Conservation (phyloP, 148 eudicot genomes). For the Vaccinium macrocarpon region DNA sequence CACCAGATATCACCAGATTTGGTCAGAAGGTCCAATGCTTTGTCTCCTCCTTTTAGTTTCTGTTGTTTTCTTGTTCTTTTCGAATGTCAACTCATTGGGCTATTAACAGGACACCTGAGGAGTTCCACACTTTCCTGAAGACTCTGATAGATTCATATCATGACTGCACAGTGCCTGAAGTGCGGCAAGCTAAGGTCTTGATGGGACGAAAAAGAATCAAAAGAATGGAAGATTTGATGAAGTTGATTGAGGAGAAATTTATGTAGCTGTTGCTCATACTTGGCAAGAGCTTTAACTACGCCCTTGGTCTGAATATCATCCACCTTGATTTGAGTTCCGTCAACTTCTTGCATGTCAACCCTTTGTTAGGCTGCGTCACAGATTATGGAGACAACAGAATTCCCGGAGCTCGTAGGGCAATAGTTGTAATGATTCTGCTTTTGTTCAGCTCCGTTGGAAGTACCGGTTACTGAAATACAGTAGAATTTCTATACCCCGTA, state of each 20-base stretch:
- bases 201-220: slow-evolving; percentile 64
- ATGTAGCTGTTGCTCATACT: slow-evolving; percentile 37
- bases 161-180: too few relatives aligned
- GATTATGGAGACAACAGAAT: not conserved
- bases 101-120: slow-evolving; percentile 76
- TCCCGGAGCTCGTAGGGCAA: not conserved
- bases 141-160: slow-evolving; percentile 68
- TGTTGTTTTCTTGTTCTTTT: not conserved
- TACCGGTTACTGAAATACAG: not conserved
- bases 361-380: not conserved
- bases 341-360: not conserved
- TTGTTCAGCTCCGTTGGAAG: not conserved
- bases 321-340: not conserved
- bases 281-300: not conserved
- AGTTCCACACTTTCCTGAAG: slow-evolving; percentile 59
- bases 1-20: not conserved
- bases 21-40: not conserved
- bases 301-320: slow-evolving; percentile 7
- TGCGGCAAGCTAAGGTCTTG: slow-evolving; percentile 65
- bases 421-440: not conserved
- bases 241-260: slow-evolving; percentile 64
- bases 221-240: slow-evolving; percentile 60
- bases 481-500: not conserved
- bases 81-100: not conserved
- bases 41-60: not conserved